These are phyloP conservation scores for Chenopodium berlandieri DNA, from an alignment of 148 eudicot species.

Conservation along the genomic window DNA sequence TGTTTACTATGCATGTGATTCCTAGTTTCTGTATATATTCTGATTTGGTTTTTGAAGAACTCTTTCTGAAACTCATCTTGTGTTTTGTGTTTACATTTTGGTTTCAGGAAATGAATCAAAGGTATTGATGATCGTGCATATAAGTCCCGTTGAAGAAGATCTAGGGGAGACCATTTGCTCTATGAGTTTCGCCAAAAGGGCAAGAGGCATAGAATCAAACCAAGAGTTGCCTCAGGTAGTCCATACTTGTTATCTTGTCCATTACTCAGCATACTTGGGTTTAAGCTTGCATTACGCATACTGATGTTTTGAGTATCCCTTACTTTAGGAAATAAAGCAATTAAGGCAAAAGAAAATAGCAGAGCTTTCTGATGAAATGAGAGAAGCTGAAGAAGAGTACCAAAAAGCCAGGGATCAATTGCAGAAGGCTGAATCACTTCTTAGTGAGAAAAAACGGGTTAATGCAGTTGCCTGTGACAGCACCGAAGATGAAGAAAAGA, in stretches of 20 bases:
- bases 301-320: background rate
- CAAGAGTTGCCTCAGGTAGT: slow-evolving; percentile 50
- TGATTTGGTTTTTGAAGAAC: background rate
- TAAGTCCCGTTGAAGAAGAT: slow-evolving; percentile 64
- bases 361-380: slow-evolving; percentile 46
- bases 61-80: background rate
- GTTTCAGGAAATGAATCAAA: slow-evolving; percentile 59
- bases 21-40: background rate
- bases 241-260: background rate
- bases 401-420: slow-evolving; percentile 34
- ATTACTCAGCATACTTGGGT: background rate
- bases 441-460: slow-evolving; percentile 46
- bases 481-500: slow-evolving; percentile 31
- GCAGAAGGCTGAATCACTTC: slow-evolving; percentile 43
- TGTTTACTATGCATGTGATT: background rate
- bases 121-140: slow-evolving; percentile 67
- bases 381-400: slow-evolving; percentile 49
- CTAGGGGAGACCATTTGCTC: slow-evolving; percentile 64
- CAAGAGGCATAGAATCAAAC: slow-evolving; percentile 58
- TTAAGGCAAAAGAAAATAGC: slow-evolving; percentile 45
- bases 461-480: slow-evolving; percentile 16
- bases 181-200: slow-evolving; percentile 59
- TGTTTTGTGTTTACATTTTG: slow-evolving; percentile 8
- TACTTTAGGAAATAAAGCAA: slow-evolving; percentile 44
- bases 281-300: background rate